These are phyloP conservation scores for Lantana camara DNA, from an alignment of 257 asterid species.

Conservation along the genomic window DNA sequence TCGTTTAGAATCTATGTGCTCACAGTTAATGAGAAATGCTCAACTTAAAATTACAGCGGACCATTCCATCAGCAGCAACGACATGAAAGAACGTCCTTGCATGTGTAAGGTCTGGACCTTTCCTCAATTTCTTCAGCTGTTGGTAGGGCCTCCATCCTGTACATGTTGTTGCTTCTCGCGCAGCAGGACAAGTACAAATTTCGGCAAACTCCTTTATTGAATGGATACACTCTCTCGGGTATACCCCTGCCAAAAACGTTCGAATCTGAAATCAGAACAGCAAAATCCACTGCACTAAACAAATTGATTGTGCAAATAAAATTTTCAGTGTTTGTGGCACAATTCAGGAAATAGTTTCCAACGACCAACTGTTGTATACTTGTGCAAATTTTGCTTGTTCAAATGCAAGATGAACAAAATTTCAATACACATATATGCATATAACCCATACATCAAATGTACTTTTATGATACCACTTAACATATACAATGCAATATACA, in stretches of 20 bases:
- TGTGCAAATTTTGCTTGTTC: neutral
- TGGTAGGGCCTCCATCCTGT: slow-evolving; percentile 73
- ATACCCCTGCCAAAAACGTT: slow-evolving; percentile 58
- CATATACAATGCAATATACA: slow-evolving; percentile 4
- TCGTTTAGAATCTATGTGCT: neutral
- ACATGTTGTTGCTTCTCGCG: slow-evolving; percentile 45
- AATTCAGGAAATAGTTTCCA: slow-evolving; percentile 6
- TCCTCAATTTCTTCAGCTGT: slow-evolving; percentile 68
- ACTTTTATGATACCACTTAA: slow-evolving; percentile 4
- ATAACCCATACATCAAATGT: slow-evolving; percentile 1
- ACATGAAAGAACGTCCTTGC: slow-evolving; percentile 65
- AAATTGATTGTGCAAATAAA: neutral
- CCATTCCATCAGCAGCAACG: slow-evolving; percentile 71
- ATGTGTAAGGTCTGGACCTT: slow-evolving; percentile 75
- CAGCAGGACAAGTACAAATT: slow-evolving; percentile 75
- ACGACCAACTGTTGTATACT: neutral
- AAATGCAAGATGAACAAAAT: neutral
- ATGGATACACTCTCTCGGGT: slow-evolving; percentile 92
- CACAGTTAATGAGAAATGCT: neutral
- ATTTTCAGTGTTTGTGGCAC: neutral
- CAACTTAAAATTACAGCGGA: slow-evolving; percentile 14
- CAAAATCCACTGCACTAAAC: neutral
- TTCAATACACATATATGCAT: neutral
- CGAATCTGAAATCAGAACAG: slow-evolving; percentile 1
- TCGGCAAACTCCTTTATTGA: slow-evolving; percentile 83